Percentiles rank a stretch among this genome's conserved stretches.
These are phyloP conservation scores for Penstemon davidsonii DNA, from an alignment of 257 asterid genomes.

Conservation along the genomic window DNA sequence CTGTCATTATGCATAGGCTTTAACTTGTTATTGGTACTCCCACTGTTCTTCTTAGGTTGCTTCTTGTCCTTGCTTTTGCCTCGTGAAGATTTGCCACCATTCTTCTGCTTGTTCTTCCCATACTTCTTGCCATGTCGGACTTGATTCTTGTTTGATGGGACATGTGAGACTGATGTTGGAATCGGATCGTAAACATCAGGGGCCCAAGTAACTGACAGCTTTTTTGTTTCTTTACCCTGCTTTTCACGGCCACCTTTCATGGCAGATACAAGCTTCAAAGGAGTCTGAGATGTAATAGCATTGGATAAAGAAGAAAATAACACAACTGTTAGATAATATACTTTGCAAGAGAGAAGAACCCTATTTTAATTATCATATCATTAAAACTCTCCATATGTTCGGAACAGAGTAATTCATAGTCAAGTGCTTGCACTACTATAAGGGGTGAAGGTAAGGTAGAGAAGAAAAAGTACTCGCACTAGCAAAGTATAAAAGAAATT, in stretches of 20 bases:
- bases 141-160: slow-evolving; percentile 48
- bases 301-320: background rate
- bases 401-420: background rate
- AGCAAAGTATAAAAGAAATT: slow-evolving; percentile 12
- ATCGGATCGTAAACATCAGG: slow-evolving; percentile 62
- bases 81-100: slow-evolving; percentile 51
- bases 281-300: slow-evolving; percentile 31
- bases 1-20: slow-evolving; percentile 38
- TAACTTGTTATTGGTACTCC: slow-evolving; percentile 35
- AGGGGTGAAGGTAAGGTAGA: background rate
- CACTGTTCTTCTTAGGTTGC: slow-evolving; percentile 51
- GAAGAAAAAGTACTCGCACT: slow-evolving; percentile 10
- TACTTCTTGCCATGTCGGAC: slow-evolving; percentile 49
- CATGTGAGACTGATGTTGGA: slow-evolving; percentile 63
- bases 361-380: background rate
- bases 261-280: slow-evolving; percentile 46
- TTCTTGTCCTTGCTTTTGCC: slow-evolving; percentile 70
- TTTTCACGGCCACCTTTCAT: slow-evolving; percentile 57
- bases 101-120: slow-evolving; percentile 62
- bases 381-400: background rate
- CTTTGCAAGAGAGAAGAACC: background rate
- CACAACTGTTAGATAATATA: slow-evolving; percentile 5
- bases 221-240: slow-evolving; percentile 36
- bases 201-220: slow-evolving; percentile 52
- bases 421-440: slow-evolving; percentile 5